Conservation (phyloP, 225 moss, liverwort and hornwort species). For the Polytrichum formosum region DNA sequence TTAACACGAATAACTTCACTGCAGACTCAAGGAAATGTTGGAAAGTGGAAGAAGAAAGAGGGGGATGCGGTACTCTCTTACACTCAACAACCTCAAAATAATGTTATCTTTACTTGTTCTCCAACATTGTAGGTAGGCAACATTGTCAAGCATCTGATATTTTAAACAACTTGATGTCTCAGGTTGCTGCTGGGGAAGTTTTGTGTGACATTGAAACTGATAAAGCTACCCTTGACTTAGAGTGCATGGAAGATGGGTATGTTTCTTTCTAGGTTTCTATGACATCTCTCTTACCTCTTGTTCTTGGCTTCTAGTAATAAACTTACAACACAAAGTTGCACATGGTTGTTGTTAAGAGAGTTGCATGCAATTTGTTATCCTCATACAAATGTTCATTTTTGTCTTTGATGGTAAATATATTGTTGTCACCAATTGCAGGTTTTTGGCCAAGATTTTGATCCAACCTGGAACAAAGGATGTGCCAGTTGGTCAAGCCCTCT, state of each 20-base stretch:
- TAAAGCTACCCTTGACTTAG: constrained; percentile 94
- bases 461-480: constrained; percentile 83
- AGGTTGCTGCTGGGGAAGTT: constrained; percentile 89
- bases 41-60: constrained; percentile 90
- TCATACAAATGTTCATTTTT: background rate
- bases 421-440: constrained; percentile 36
- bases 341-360: background rate
- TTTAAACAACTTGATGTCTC: constrained; percentile 5
- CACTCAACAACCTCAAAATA: too few relatives aligned
- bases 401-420: constrained; percentile 1
- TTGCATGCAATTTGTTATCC: background rate
- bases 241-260: constrained; percentile 97
- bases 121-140: too few relatives aligned
- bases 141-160: too few relatives aligned
- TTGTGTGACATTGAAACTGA: constrained; percentile 96
- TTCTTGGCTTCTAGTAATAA: background rate
- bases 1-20: constrained; percentile 12
- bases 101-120: too few relatives aligned
- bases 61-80: constrained; percentile 63
- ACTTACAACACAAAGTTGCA: background rate
- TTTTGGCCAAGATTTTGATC: constrained; percentile 82
- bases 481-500: constrained; percentile 77
- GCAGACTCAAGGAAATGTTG: constrained; percentile 91
- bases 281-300: background rate
- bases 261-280: constrained; percentile 10